A percentile compares a stretch with the other conserved stretches of the same genome.
These are phyloP conservation scores for Whalleya microplaca DNA, from an alignment of 2,329 filamentous ascomycete species.

Conservation along the genomic window DNA sequence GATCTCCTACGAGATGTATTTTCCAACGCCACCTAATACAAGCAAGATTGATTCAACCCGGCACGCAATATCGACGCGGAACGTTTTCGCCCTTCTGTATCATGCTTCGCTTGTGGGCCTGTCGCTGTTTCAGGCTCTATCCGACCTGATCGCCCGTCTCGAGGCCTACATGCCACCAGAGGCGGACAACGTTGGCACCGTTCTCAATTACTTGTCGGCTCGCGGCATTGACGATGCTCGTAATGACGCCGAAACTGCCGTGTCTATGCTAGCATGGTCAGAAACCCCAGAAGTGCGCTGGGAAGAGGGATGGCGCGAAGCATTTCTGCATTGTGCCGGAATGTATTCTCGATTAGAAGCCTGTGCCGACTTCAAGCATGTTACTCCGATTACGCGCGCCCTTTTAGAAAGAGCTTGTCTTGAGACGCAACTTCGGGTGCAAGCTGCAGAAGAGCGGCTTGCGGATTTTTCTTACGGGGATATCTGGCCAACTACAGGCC, in stretches of 20 bases:
- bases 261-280: conserved; percentile 67
- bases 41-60: conserved; percentile 53
- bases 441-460: conserved; percentile 65
- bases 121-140: conserved; percentile 65
- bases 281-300: conserved; percentile 65
- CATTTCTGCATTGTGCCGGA: conserved; percentile 68
- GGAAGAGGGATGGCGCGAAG: conserved; percentile 70
- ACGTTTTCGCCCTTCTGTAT: conserved; percentile 69
- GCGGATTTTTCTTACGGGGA: conserved; percentile 62
- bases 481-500: conserved; percentile 56
- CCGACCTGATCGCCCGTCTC: conserved; percentile 64
- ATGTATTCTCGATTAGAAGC: conserved; percentile 60
- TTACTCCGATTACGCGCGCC: conserved; percentile 65
- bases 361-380: conserved; percentile 58
- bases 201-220: conserved; percentile 63
- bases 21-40: conserved; percentile 58
- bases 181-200: conserved; percentile 59
- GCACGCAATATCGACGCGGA: conserved; percentile 68
- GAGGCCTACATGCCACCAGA: conserved; percentile 61
- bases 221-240: conserved; percentile 68
- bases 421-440: conserved; percentile 64
- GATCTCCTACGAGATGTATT: conserved; percentile 66
- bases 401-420: conserved; percentile 65
- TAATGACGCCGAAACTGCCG: conserved; percentile 61
- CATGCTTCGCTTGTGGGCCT: conserved; percentile 67